A percentile compares a stretch with the other conserved stretches of the same genome.
phyloP scores from a whole-genome alignment of 805 yeast species.

The Candida wancherniae region DNA sequence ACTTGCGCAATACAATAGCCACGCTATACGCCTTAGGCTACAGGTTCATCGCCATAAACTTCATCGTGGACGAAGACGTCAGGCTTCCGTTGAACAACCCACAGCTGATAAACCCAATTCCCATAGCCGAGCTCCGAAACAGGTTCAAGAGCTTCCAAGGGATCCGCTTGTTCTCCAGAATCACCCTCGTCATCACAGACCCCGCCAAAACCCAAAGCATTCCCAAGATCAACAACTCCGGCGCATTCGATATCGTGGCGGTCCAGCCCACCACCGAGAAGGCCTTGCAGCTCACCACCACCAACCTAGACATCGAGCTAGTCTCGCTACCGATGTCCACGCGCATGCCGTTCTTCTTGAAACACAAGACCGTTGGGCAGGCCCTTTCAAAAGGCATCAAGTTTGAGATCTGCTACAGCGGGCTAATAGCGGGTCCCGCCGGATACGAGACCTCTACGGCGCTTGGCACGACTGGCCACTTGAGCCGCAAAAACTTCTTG shows the following conservation, averaged over 20 bases:
- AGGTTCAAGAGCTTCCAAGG: constrained; percentile 26
- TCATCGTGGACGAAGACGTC: constrained; percentile 45
- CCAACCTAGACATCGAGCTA: constrained; percentile 75
- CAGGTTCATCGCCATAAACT: constrained; percentile 72
- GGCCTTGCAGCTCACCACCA: constrained; percentile 68
- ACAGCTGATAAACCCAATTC: constrained; percentile 45
- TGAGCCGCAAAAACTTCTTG: constrained; percentile 57
- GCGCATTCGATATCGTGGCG: constrained; percentile 69
- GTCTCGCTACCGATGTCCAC: constrained; percentile 65
- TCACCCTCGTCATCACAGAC: constrained; percentile 74
- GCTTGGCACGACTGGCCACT: constrained; percentile 23
- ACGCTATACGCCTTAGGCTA: constrained; percentile 63
- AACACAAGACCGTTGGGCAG: constrained; percentile 78
- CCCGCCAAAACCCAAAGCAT: constrained; percentile 69
- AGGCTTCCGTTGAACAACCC: constrained; percentile 47
- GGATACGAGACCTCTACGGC: constrained; percentile 21
- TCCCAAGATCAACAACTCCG: constrained; percentile 37
- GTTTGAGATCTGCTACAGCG: constrained; percentile 70
- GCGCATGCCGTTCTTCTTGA: constrained; percentile 69
- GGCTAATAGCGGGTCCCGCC: constrained; percentile 41
- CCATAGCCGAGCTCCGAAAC: constrained; percentile 27
- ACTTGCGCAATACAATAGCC: constrained; percentile 45
- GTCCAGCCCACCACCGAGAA: constrained; percentile 78
- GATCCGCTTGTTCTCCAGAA: constrained; percentile 52
- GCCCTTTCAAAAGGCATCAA: constrained; percentile 80